Evolutionary conservation across 768 basidiomycete species (phyloP).

Genomic region (Lactarius hatsudake): DNA sequence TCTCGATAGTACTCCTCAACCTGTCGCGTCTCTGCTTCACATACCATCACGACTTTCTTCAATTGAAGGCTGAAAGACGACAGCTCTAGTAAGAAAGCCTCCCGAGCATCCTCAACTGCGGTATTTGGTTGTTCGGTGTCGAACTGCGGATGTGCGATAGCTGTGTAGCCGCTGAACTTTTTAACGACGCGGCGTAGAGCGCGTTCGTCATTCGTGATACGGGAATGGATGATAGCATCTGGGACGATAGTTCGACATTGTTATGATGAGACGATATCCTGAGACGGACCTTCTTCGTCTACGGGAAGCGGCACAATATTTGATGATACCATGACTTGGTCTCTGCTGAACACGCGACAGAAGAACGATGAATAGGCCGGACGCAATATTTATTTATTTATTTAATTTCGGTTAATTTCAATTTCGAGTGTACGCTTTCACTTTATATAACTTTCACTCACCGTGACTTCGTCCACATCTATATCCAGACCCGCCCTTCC

Average conservation of each 20-base stretch:
- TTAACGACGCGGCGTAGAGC: conserved; percentile 74
- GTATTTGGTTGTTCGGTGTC: conserved; percentile 33
- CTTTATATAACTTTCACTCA: not conserved
- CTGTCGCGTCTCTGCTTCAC: conserved; percentile 81
- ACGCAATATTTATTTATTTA: not conserved
- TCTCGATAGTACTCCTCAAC: conserved; percentile 81
- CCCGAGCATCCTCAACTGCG: conserved; percentile 65
- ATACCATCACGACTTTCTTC: conserved; percentile 78
- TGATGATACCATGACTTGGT: conserved; percentile 15
- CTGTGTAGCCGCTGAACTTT: conserved; percentile 73
- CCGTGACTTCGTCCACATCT: conserved; percentile 1
- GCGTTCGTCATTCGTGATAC: conserved; percentile 82
- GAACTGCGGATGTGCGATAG: conserved; percentile 50
- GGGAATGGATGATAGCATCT: conserved; percentile 79
- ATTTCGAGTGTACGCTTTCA: not conserved
- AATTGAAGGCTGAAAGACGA: conserved; percentile 71
- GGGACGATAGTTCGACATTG: conserved; percentile 3
- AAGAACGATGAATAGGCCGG: no score
- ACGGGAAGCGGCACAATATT: conserved; percentile 47
- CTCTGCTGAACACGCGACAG: no score
- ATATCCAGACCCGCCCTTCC: not conserved
- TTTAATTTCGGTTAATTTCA: not conserved
- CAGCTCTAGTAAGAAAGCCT: conserved; percentile 76
- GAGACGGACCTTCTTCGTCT: conserved; percentile 59
- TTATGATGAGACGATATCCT: not conserved